phyloP scores from a whole-genome alignment of 192 early-diverging fungal genomes.

The Haplosporangium gracile region DNA sequence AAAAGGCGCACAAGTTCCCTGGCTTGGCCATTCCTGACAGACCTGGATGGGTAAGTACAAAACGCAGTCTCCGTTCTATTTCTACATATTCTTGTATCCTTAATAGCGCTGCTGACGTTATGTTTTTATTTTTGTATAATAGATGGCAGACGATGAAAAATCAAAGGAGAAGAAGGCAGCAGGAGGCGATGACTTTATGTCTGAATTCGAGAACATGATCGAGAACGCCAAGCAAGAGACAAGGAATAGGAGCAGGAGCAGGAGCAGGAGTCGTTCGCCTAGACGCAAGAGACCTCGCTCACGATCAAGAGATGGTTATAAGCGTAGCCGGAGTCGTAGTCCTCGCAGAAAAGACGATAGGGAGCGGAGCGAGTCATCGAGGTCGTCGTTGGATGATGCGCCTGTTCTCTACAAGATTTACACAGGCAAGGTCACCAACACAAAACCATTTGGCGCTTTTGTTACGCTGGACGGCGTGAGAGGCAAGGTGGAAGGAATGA shows the following conservation, averaged over 20 bases:
- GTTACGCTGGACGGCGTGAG: conserved; percentile 85
- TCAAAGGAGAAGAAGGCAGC: conserved; percentile 35
- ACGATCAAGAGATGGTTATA: conserved; percentile 25
- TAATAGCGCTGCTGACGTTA: not conserved
- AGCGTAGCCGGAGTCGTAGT: conserved; percentile 47
- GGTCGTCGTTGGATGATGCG: conserved; percentile 71
- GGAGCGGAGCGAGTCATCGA: conserved; percentile 32
- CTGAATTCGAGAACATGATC: conserved; percentile 71
- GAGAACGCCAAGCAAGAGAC: conserved; percentile 49
- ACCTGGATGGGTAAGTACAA: conserved; percentile 55
- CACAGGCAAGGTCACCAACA: conserved; percentile 81
- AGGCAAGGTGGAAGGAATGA: conserved; percentile 88
- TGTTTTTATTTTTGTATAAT: not conserved
- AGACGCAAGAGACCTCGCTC: conserved; percentile 54
- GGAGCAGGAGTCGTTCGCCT: conserved; percentile 29
- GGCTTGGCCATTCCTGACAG: conserved; percentile 78
- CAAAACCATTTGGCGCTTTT: conserved; percentile 96
- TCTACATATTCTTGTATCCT: not conserved
- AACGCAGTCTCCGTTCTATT: not conserved
- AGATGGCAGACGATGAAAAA: conserved; percentile 19
- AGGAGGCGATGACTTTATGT: conserved; percentile 67
- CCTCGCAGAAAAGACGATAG: conserved; percentile 42
- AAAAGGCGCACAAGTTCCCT: conserved; percentile 79
- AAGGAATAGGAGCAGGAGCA: conserved; percentile 48
- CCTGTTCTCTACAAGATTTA: conserved; percentile 97